Base-by-base conservation (phyloP, 495 filamentous ascomycete genomes). In the Penicillium lividum region DNA sequence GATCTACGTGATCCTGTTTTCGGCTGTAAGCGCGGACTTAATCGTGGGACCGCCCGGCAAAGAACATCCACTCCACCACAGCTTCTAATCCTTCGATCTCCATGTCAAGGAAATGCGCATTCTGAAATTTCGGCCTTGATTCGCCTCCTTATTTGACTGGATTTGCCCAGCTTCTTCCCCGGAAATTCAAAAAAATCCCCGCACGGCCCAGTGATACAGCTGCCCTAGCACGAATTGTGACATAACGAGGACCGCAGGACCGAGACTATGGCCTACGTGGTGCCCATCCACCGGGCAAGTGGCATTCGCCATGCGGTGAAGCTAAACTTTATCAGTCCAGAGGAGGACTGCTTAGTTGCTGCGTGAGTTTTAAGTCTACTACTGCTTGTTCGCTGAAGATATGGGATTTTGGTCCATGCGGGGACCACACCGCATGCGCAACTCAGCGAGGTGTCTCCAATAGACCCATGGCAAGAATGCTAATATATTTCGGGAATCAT, bases 201-300 rank as follows among this genome's bases (percentile, higher is more conserved):
- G 60, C 60, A 56, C 47, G 53, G 42, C 46, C 58, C 54, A 18
- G 30, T 56, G 29, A 59, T 42, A 27, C 4, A 38, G 38, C 38
- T 40, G 15, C 38, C 25, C 51, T 46, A 66, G 49, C 60, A 59
- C 40, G 33, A 62, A 56, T 51, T 50, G 56, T 36, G 42, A 51
- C 25, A 30, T n/a, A 46, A 43, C 47, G 31, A 43, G 30, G 55
- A 45, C 44, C 48, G 42, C 50, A 7, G 42, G 34, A 58, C 46
- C 31, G 25, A 3, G 38, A 67, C 47, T 34, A 99, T 99, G 94
- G 89, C 95, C 48, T 99, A 97, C 66, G 77, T 99, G 58, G 92
- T 91, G 59, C 93, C 94, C 5, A 96, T 99, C 54, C 94, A 98
- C 73, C 80, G 88, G 62, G 89, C 94, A 28, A 96, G 87, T 69